phyloP scores from a whole-genome alignment of 192 early-diverging fungal species.

The Linnemannia hyalina region DNA sequence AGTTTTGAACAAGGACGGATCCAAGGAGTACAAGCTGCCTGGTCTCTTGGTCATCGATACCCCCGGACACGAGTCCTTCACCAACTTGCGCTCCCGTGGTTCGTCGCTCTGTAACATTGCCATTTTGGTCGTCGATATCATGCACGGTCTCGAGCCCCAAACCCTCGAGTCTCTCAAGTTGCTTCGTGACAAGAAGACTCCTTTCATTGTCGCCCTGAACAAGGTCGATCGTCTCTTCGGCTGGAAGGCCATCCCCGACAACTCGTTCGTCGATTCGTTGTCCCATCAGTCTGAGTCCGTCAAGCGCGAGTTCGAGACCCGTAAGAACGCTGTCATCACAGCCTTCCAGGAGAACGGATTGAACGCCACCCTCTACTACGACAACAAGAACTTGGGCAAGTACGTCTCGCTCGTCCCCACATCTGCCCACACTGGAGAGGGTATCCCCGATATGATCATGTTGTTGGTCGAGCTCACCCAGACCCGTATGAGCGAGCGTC shows the following conservation, averaged over 20 bases:
- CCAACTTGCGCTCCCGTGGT: conserved; percentile 95
- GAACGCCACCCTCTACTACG: conserved; percentile 92
- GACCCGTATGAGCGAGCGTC: conserved; percentile 90
- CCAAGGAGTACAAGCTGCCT: conserved; percentile 82
- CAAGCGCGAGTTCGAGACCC: conserved; percentile 88
- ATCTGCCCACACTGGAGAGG: conserved; percentile 98
- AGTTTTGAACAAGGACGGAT: conserved; percentile 71
- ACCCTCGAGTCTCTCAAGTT: conserved; percentile 95
- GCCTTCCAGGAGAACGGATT: conserved; percentile 98
- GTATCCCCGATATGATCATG: conserved; percentile 97
- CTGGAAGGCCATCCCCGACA: conserved; percentile 90
- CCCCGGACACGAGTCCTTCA: conserved; percentile 99
- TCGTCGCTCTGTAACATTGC: conserved; percentile 99
- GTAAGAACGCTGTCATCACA: conserved; percentile 80
- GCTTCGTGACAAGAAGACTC: conserved; percentile 93
- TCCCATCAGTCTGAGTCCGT: conserved; percentile 78
- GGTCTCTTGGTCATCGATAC: conserved; percentile 98
- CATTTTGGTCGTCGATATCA: conserved; percentile 98
- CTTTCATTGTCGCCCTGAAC: conserved; percentile 98
- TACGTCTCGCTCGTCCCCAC: conserved; percentile 97
- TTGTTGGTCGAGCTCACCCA: conserved; percentile 94
- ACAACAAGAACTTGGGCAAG: conserved; percentile 96
- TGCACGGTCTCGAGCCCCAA: conserved; percentile 99
- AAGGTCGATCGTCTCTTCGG: conserved; percentile 98
- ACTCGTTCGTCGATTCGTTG: conserved; percentile 85